Base-by-base conservation (phyloP, 148 eudicot species). In the Rhododendron vialii region DNA sequence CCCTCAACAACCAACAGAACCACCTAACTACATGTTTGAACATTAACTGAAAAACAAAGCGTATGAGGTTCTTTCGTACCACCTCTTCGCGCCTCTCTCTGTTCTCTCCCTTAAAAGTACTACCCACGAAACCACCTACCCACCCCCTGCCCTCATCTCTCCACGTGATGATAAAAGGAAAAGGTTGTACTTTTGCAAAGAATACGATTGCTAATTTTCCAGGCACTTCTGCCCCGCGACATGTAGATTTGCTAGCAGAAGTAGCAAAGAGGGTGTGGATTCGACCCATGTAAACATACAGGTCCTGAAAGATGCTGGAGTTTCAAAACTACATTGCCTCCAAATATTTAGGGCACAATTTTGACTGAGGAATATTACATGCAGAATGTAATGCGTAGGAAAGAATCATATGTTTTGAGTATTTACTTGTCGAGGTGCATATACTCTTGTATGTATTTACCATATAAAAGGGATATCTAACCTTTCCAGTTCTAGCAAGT, bases 401-500 rank as follows among this genome's bases (percentile, higher is more conserved):
- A 35, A 75, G 10, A 36, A 61, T 17, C 26, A 61, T 61, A 22
- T 61, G 35, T 35, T 75, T 41, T 75, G 78, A 41, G 35, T 75
- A 75, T 35, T 30, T 35, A 12, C 14, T 1, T 36, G 47, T 36
- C 1, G 10, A 36, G 45, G 47, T 36, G 20, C 12, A 47, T 75
- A 36, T 35, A 36, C 17, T 11, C 55, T 11, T 36, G 47, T 36
- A 36, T 17, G 18, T 13, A 20, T 78, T 43, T 11, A 81, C 35
- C 74, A 82, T 50, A 48, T 30, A 73, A 35, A 82, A 82, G 24
- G 26, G 82, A 38, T 45, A 84, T 83, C 85, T 88, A 84, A 95
- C 99, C 98, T 93, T 96, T 84, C 99, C 99, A 73, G 99, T 96
- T 93, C 98, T 92, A 45, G 93, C 96, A 85, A 96, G 90, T 92